These are phyloP conservation scores for Boeremia lycopersici DNA, from an alignment of 2,329 filamentous ascomycete genomes.

Conservation along the genomic window DNA sequence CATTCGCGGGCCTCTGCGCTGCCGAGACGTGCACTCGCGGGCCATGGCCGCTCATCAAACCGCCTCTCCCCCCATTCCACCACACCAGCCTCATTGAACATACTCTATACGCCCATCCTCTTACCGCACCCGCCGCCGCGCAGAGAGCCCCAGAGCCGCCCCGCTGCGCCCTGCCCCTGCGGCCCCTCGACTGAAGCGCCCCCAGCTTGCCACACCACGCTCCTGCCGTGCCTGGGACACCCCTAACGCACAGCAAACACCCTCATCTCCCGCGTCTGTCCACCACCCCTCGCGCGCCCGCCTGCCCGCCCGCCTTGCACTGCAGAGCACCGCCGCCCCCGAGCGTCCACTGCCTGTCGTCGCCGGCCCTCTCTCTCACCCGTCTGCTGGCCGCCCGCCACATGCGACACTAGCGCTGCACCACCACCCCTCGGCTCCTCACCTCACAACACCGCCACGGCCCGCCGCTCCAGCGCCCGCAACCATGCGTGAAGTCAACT, in stretches of 20 bases:
- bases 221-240: conserved; percentile 33
- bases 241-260: conserved; percentile 43
- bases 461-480: conserved; percentile 21
- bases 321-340: conserved; percentile 6
- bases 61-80: conserved; percentile 15
- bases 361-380: conserved; percentile 16
- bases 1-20: conserved; percentile 15
- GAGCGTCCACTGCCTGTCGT: conserved; percentile 16
- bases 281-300: conserved; percentile 16
- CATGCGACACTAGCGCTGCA: conserved; percentile 44
- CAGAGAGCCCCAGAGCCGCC: conserved; percentile 8
- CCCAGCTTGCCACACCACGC: conserved; percentile 18
- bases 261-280: conserved; percentile 33
- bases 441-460: conserved; percentile 18
- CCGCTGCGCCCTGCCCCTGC: conserved; percentile 27
- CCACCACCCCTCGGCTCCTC: conserved; percentile 34
- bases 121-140: background rate
- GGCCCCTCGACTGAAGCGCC: conserved; percentile 12
- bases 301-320: background rate
- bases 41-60: conserved; percentile 11
- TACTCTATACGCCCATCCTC: conserved; percentile 16
- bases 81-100: conserved; percentile 19
- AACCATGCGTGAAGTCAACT: conserved; percentile 98
- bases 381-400: conserved; percentile 27
- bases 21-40: conserved; percentile 8